Evolutionary conservation across 805 yeast genomes (phyloP), one percentile per base, ranked within the genome.

Genomic region (Wickerhamiella galacta): DNA sequence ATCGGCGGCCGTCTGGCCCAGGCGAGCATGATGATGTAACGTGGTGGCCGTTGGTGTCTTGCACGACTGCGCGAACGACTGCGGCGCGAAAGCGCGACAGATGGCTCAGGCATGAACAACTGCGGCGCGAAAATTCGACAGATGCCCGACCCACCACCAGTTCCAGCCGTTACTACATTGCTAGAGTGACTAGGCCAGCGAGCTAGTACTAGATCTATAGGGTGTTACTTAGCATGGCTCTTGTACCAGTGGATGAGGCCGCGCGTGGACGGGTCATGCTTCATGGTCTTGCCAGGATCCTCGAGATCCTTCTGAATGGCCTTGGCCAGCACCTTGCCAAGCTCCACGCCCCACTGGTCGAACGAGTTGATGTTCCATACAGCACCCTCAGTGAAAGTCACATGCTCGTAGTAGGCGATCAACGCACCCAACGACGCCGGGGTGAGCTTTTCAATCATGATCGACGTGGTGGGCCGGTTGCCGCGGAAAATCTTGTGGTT

Each of bases 271-370:
- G 75, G 75, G 56, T 90, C 98, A 60, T 90, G 98, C 39, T 72
- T 53, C 22, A 62, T 54, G 35, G 78, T 73, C 35, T 62, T 58
- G 29, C 57, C 53, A 20, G 61, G 49, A 53, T 67, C 70, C 48
- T 78, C 79, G 54, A 90, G 73, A 64, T 90, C 95, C 49, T 70
- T 70, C 50, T 92, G 87, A 52, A 90, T 87, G 38, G 70, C 90
- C 75, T 90, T 90, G 54, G 98, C 98, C 55, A 90, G 72, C 34
- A 78, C 92, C 66, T 90, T 90, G 58, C 98, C 98, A 50, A 90
- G 78, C 66, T 90, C 98, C 52, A 90, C 98, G 62, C 98, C 98
- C 94, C 96, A 90, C 68, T 90, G 98, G 67, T 90, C 98, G 56
- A 82, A 90, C 14, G 96, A 87, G 75, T 90, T 90, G 67, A 90